Evolutionary conservation across 768 basidiomycete species (phyloP), one percentile per base, ranked within the genome.

Genomic region (Leccinum ochraceum): DNA sequence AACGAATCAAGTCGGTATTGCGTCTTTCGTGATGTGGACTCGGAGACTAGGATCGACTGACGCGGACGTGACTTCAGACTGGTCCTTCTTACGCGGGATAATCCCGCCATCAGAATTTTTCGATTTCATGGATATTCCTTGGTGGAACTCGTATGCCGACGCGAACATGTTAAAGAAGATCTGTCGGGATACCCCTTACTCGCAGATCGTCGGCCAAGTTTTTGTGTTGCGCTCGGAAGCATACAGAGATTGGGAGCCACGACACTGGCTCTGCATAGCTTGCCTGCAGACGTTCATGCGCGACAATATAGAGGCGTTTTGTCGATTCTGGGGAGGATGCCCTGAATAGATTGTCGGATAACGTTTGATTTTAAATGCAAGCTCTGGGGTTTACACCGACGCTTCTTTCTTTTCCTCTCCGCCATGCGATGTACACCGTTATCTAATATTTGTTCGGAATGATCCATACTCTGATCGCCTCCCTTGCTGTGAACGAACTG

Each of bases 41-140:
- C 4, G 39, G 7, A 17, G 39, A 17, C 8, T 17, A 7, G 5
- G 17, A 17, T 56, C 2, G 2, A 26, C 26, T 66, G 49, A 66
- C n/a, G 2, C 14, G 14, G 37, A 1, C 39, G 8, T 13, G 32
- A 17, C 13, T 20, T 20, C 9, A 66, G 66, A 66, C 24, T 66
- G 65, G 65, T 58, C 59, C 34, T 58, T 67, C 51, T 30, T 66
- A n/a, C 65, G 65, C 8, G 61, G 66, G 7, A 7, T 58, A 26
- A 10, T 57, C 20, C 54, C 65, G 14, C 65, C 66, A 50, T 60
- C 65, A 20, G 20, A 39, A 28, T 48, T 66, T 53, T 66, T 60
- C 61, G 14, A 28, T 8, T 56, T 49, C 44, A 56, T 66, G 14
- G 54, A 56, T n/a, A 51, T 66, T 24, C 61, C 65, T 54, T 60